These are phyloP conservation scores for Pseudogymnoascus sp. DNA, from an alignment of 2,329 filamentous ascomycete species.

Conservation along the genomic window DNA sequence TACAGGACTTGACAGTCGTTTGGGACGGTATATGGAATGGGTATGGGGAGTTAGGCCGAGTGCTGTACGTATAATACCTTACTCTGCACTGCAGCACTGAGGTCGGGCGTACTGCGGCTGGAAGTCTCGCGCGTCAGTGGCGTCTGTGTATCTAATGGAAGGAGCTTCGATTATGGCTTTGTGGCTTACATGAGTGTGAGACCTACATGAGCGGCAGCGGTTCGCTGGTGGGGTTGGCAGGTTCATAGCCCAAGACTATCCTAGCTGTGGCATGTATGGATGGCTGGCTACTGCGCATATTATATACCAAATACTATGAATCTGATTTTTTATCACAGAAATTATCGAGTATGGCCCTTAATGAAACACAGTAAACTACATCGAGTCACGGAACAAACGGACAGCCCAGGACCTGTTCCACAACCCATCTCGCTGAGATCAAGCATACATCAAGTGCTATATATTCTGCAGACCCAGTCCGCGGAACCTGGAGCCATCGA, in stretches of 20 bases:
- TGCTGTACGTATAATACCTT: not conserved
- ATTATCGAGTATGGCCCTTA: not conserved
- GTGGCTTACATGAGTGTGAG: conserved; percentile 2
- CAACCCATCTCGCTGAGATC: not conserved
- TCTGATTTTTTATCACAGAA: not conserved
- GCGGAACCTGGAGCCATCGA: not conserved
- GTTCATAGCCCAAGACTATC: not conserved
- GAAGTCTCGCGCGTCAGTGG: not conserved
- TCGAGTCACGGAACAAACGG: not conserved
- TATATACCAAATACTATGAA: not conserved
- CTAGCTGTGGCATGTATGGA: no score
- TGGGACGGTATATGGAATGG: not conserved
- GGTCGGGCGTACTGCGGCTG: not conserved
- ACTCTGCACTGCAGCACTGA: not conserved
- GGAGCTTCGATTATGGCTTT: not conserved
- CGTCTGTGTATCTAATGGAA: not conserved
- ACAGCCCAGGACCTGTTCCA: not conserved
- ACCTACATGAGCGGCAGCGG: not conserved
- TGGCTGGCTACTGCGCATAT: no score
- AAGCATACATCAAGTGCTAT: not conserved
- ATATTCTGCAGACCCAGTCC: not conserved
- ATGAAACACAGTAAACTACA: not conserved
- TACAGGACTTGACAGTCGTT: not conserved
- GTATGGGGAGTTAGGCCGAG: not conserved
- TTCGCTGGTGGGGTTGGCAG: not conserved